Conservation (phyloP, 1,139 yeast species). For the Protomyces inouyei region DNA sequence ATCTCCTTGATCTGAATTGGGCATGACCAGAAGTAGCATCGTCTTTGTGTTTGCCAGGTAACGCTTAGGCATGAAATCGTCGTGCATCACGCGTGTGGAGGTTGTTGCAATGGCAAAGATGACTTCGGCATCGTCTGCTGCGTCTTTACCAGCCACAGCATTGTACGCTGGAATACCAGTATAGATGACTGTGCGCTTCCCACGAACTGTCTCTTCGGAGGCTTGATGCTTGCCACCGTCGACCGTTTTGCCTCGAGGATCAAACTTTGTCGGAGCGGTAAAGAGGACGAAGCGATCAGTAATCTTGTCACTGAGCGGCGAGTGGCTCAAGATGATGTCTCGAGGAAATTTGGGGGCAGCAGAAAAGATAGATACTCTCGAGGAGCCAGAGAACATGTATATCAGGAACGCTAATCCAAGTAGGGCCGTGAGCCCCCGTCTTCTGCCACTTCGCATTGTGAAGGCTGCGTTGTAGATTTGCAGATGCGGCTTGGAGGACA, state of each 20-base stretch:
- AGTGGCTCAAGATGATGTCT: not conserved
- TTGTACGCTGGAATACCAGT: constrained; percentile 3
- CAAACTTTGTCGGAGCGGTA: constrained; percentile 9
- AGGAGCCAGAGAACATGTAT: not conserved
- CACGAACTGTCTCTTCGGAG: not conserved
- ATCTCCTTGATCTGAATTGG: constrained; percentile 4
- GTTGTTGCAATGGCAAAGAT: constrained; percentile 21
- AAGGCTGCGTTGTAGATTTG: no score
- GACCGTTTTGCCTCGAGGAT: constrained; percentile 1
- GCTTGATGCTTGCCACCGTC: not conserved
- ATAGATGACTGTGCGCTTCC: not conserved
- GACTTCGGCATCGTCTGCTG: not conserved
- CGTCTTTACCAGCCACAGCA: not conserved
- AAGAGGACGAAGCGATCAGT: constrained; percentile 5
- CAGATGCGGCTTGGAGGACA: no score
- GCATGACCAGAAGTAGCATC: constrained; percentile 9
- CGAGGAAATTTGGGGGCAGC: not conserved
- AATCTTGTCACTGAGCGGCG: not conserved
- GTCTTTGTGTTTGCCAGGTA: not conserved
- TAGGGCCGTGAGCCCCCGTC: not conserved
- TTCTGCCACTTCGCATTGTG: not conserved
- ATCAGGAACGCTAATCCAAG: not conserved
- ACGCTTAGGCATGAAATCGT: constrained; percentile 8
- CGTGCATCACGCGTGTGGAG: constrained; percentile 3
- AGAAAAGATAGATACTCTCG: not conserved